These are phyloP conservation scores for Sclerotinia sclerotiorum DNA, from an alignment of 2,329 filamentous ascomycete species.

Conservation along the genomic window DNA sequence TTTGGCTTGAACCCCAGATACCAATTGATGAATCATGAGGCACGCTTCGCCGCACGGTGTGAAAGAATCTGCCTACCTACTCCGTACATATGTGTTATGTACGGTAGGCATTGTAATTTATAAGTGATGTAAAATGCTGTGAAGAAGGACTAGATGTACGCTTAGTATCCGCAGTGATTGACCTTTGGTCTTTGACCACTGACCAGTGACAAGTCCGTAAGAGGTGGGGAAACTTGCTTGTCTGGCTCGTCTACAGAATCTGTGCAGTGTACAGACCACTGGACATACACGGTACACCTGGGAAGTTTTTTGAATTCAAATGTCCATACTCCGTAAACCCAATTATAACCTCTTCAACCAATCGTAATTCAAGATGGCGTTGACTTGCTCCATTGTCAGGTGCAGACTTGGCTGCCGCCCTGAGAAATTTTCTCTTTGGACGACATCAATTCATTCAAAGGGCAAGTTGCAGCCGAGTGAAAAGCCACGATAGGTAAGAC, in stretches of 20 bases:
- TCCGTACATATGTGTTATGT: not conserved
- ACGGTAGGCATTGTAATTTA: no score
- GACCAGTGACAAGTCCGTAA: not conserved
- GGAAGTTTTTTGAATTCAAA: no score
- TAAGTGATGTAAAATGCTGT: conserved; percentile 1
- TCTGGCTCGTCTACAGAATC: conserved; percentile 7
- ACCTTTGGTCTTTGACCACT: not conserved
- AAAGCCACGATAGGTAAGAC: conserved; percentile 24
- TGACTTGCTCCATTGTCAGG: conserved; percentile 8
- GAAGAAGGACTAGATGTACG: conserved; percentile 4
- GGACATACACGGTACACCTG: no score
- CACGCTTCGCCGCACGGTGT: not conserved
- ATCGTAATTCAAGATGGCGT: conserved; percentile 5
- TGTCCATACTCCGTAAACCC: no score
- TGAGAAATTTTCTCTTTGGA: conserved; percentile 19
- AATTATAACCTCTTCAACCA: not conserved
- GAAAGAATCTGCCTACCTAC: not conserved
- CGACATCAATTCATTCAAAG: not conserved
- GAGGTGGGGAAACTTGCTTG: conserved; percentile 1
- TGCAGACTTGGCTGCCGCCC: conserved; percentile 19
- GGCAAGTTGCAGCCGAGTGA: conserved; percentile 20
- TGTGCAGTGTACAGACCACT: no score
- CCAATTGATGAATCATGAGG: conserved; percentile 9
- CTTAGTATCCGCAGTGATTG: not conserved
- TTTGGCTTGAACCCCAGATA: not conserved